Conservation (phyloP, 768 basidiomycete genomes). For the Boletus subparvulus region DNA sequence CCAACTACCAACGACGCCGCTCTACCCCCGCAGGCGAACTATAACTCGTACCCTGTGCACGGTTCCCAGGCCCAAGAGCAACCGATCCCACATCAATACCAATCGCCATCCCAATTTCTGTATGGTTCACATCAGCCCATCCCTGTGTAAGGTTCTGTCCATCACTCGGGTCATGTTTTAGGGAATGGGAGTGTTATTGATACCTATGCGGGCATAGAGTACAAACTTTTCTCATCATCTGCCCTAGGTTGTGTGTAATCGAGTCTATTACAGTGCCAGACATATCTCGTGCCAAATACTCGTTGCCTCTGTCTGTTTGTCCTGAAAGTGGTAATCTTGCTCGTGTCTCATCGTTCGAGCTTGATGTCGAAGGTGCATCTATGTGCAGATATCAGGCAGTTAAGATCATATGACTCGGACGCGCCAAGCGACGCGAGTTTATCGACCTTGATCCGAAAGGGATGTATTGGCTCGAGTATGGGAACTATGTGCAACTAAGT, state of each 20-base stretch:
- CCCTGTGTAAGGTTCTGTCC: not conserved
- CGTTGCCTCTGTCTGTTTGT: not conserved
- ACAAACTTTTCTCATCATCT: not conserved
- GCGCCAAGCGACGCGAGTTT: not conserved
- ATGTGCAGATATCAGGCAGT: not conserved
- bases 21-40: slow-evolving; percentile 20
- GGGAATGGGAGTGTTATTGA: not conserved
- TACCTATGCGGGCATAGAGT: not conserved
- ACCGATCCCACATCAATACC: not conserved
- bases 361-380: not conserved
- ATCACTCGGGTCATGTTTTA: not conserved
- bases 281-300: not conserved
- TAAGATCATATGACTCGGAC: not conserved
- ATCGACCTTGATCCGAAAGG: not conserved
- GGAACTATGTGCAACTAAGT: not conserved
- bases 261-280: not conserved
- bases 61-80: slow-evolving; percentile 11
- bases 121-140: not conserved
- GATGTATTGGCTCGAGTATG: not conserved
- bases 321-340: not conserved
- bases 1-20: not conserved
- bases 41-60: slow-evolving; percentile 11
- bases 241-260: not conserved
- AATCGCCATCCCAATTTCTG: not conserved
- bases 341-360: not conserved